phyloP scores from a whole-genome alignment of 1,139 yeast genomes.

The Nakaseomyces bracarensis region DNA sequence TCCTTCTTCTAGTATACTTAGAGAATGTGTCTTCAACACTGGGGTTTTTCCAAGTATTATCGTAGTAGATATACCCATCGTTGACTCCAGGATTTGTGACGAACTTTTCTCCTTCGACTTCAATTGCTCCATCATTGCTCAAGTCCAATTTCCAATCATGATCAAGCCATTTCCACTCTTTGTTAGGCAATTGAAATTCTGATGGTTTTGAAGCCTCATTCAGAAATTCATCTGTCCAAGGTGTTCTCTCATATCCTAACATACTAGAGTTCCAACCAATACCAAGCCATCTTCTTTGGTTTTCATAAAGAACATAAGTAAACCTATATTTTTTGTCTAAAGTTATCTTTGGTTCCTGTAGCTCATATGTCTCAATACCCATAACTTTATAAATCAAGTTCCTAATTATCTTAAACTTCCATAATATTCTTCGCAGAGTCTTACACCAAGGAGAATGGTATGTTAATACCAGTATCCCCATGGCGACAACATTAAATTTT shows the following conservation, averaged over 20 bases:
- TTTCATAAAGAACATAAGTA: conserved; percentile 90
- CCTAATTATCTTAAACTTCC: conserved; percentile 73
- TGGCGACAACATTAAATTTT: background rate
- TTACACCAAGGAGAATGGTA: conserved; percentile 83
- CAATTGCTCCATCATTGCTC: conserved; percentile 82
- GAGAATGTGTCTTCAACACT: conserved; percentile 81
- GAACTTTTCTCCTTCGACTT: conserved; percentile 55
- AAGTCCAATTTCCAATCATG: conserved; percentile 85
- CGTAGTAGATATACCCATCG: conserved; percentile 84
- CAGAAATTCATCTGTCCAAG: conserved; percentile 95
- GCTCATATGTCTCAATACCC: conserved; percentile 36
- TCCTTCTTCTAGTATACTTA: conserved; percentile 85
- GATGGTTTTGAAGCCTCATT: conserved; percentile 81
- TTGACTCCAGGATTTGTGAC: conserved; percentile 69
- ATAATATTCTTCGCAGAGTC: conserved; percentile 69
- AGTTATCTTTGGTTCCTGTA: conserved; percentile 44
- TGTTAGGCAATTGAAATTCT: conserved; percentile 71
- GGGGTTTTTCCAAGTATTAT: conserved; percentile 92
- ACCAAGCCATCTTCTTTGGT: conserved; percentile 95
- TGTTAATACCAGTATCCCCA: conserved; percentile 60
- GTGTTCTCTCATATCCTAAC: conserved; percentile 83
- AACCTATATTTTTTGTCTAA: conserved; percentile 38
- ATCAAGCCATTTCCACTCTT: conserved; percentile 94
- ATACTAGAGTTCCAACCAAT: conserved; percentile 95
- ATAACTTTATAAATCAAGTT: conserved; percentile 70